Evolutionary conservation across 495 filamentous ascomycete species (phyloP), one percentile per base, ranked within the genome.

Genomic region (Hypoxylon rickii): DNA sequence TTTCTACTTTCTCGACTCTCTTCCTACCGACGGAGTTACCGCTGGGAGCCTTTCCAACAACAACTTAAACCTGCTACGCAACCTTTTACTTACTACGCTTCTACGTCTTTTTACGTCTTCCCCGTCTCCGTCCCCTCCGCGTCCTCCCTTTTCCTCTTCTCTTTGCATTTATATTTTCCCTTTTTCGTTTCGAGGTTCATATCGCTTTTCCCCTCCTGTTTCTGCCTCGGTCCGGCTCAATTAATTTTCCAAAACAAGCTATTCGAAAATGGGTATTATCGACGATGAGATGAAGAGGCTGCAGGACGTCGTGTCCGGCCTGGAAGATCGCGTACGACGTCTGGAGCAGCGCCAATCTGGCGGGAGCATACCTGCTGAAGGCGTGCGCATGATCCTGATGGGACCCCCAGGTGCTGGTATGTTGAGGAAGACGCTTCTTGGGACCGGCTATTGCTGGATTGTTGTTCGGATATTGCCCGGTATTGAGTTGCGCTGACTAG

Each of bases 401-500:
- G 94, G 94, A 11, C 95, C 94, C 69, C 94, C 94, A 41, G 94
- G 94, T 70, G 94, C 94, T 73, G 94, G 94, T 97, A 86, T 51
- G 87, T 75, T 15, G 34, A 32, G 21, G 37, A 12, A 26, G 37
- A 49, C 2, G 15, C 13, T n/a, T 17, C 36, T 41, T 39, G 38
- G 42, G 18, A 37, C 41, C 29, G 34, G n/a, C n/a, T n/a, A n/a
- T n/a, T n/a, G n/a, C n/a, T n/a, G n/a, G n/a, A n/a, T n/a, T n/a
- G n/a, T n/a, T n/a, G n/a, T n/a, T n/a, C n/a, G n/a, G n/a, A n/a
- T n/a, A n/a, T n/a, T n/a, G n/a, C n/a, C n/a, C n/a, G n/a, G n/a
- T n/a, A n/a, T n/a, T n/a, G 26, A 26, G 39, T 47, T 63, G 59
- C 62, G 66, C 72, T 72, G 53, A 76, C 65, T 44, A 24, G 20